Evolutionary conservation across 257 asterid species (phyloP), one percentile per base, ranked within the genome.

Genomic region (Mitragyna speciosa): DNA sequence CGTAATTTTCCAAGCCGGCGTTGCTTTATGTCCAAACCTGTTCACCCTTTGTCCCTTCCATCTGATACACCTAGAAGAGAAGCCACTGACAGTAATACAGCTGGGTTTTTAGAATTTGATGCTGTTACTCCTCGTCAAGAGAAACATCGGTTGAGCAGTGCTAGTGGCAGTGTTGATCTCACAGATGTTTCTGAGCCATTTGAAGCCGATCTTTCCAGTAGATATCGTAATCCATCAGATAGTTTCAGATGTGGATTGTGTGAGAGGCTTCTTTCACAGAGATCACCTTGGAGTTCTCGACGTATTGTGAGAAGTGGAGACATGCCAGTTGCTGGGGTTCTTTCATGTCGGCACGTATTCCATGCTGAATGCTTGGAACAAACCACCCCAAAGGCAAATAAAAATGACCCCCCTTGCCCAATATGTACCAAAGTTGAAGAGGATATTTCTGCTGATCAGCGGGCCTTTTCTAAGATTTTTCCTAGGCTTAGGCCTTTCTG

Each of bases 291-390:
- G 97, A 92, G 99, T 80, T 91, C 97, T 3, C 90, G 94, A 45
- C 87, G 97, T 70, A 93, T 93, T 24, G 87, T 93, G 17, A 88
- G 91, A 82, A 93, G 92, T 28, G 97, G 97, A 33, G 99, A 96
- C 76, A 94, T 94, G 98, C 99, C 98, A 0, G 88, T 94, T 68
- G 85, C 99, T 22, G 98, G 98, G 72, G 94, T 96, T 78, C 98
- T 96, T 54, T 91, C 96, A 12, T 96, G 99, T 68, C 85, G 93
- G 24, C 99, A 96, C 54, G 96, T 92, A 47, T 96, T 94, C 86
- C 99, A 96, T 78, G 98, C 96, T 0, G 99, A 96, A 83, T 96
- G 99, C 85, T 80, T 96, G 89, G 98, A 96, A 4, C 98, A 92
- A 78, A 94, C 91, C 2, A 96, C 97, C 6, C 95, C 97, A 3